Conservation (phyloP, 305 asterid genomes). For the Salvia sclarea region DNA sequence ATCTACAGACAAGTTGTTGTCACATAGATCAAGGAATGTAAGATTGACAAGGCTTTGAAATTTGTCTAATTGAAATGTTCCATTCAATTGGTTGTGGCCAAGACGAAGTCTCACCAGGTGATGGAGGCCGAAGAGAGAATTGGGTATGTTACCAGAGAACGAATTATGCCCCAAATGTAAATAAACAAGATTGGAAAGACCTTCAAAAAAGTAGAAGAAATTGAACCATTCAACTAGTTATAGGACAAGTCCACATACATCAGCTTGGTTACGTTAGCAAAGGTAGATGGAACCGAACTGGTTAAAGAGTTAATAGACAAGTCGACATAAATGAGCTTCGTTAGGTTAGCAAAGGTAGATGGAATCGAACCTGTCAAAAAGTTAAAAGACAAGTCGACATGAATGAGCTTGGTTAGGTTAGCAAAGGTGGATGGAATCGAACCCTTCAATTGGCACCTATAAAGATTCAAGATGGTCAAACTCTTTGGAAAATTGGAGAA, state of each 20-base stretch:
- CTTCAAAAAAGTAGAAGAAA: conserved; percentile 22
- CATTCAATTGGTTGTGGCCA: too few relatives aligned
- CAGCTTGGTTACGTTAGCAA: not conserved
- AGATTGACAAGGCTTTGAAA: conserved; percentile 11
- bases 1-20: conserved; percentile 39
- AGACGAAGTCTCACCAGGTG: too few relatives aligned
- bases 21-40: conserved; percentile 27
- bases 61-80: too few relatives aligned
- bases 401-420: too few relatives aligned
- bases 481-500: conserved; percentile 33
- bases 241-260: not conserved
- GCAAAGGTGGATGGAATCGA: too few relatives aligned
- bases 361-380: not conserved
- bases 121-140: not conserved
- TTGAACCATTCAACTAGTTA: conserved; percentile 29
- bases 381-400: not conserved
- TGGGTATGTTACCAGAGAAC: not conserved
- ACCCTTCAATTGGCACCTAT: not conserved
- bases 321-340: too few relatives aligned
- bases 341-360: too few relatives aligned
- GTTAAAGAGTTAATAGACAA: too few relatives aligned
- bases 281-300: not conserved
- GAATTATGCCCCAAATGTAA: not conserved
- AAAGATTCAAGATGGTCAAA: conserved; percentile 39
- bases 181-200: not conserved